These are phyloP conservation scores for Zygoascus sp. DNA, from an alignment of 1,139 yeast genomes.

Conservation along the genomic window DNA sequence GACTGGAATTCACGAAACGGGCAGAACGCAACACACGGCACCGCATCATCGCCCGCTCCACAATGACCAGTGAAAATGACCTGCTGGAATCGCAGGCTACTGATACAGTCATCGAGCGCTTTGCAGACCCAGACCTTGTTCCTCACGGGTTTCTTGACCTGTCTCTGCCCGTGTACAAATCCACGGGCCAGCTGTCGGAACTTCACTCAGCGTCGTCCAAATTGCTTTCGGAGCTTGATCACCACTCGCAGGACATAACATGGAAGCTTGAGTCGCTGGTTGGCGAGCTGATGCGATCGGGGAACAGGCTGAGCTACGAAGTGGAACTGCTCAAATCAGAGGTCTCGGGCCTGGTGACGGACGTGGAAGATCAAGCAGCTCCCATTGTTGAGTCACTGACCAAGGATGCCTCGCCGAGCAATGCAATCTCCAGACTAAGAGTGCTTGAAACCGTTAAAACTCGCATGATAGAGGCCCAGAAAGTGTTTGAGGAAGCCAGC, in stretches of 20 bases:
- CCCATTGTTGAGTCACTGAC: slow-evolving; percentile 24
- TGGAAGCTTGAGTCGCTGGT: slow-evolving; percentile 30
- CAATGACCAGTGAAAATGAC: background rate
- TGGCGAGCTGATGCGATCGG: slow-evolving; percentile 28
- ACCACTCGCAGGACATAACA: slow-evolving; percentile 32
- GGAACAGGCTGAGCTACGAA: slow-evolving; percentile 34
- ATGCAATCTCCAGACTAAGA: slow-evolving; percentile 20
- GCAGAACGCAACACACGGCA: too few species aligned
- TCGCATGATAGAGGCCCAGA: slow-evolving; percentile 30
- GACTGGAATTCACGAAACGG: too few species aligned
- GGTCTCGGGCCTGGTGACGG: slow-evolving; percentile 26
- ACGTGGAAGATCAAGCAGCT: slow-evolving; percentile 23
- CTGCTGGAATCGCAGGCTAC: slow-evolving; percentile 8
- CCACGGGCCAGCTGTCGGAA: slow-evolving; percentile 25
- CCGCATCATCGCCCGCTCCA: too few species aligned
- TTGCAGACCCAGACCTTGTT: slow-evolving; percentile 30
- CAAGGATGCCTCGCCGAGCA: slow-evolving; percentile 2
- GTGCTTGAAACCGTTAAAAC: slow-evolving; percentile 28
- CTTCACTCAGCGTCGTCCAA: slow-evolving; percentile 33
- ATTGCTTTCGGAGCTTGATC: slow-evolving; percentile 34
- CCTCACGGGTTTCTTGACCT: slow-evolving; percentile 31
- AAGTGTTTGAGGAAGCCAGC: slow-evolving; percentile 29
- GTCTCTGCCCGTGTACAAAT: slow-evolving; percentile 25
- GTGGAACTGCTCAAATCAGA: slow-evolving; percentile 35
- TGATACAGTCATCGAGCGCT: slow-evolving; percentile 27